Evolutionary conservation across 352 stramenopile species (phyloP), one percentile per base, ranked within the genome.

Genomic region (Globisporangium apiculatum): DNA sequence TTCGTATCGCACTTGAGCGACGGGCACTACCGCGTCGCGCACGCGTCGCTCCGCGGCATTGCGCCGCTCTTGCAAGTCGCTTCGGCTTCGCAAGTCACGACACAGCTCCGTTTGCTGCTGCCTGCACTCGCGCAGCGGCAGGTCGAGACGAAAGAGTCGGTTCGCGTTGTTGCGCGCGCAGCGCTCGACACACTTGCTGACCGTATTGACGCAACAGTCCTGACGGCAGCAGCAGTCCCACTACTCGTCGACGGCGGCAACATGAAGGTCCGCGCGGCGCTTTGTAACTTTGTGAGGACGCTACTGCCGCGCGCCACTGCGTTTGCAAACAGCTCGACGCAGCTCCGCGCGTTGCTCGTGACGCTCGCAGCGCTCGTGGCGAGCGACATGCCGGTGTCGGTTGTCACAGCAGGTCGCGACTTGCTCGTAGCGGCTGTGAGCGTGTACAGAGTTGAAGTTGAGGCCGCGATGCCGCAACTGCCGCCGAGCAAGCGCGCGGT

Each of bases 71-170:
- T 91, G n/a, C 72, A 79, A 18, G 51, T 87, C 9, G 17, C 66
- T 1, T 63, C 53, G 12, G 66, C 61, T 7, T 65, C 81, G 12
- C 69, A 83, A 50, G 64, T 93, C 1, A 18, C 69, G 45, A 62
- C 72, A 17, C 74, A 79, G 46, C 48, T 91, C 42, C 88, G 89
- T 55, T 64, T n/a, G 0, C 63, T 90, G 40, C 53, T 92, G 10
- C 71, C 82, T 3, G 76, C 71, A 50, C 57, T 92, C 5, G 91
- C 92, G 46, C 78, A 91, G 55, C 89, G 89, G 51, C 69, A 82
- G 50, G 71, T 92, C 6, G 80, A 94, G 47, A 75, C 79, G 1
- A 94, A 94, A 48, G 84, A 92, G 64, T 68, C 64, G 0, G 70
- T 75, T 53, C 73, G 82, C 4, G 51, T 57, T 17, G 43, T 75